These are phyloP conservation scores for Nasturtium officinale DNA, from an alignment of 345 rosid genomes.

Conservation along the genomic window DNA sequence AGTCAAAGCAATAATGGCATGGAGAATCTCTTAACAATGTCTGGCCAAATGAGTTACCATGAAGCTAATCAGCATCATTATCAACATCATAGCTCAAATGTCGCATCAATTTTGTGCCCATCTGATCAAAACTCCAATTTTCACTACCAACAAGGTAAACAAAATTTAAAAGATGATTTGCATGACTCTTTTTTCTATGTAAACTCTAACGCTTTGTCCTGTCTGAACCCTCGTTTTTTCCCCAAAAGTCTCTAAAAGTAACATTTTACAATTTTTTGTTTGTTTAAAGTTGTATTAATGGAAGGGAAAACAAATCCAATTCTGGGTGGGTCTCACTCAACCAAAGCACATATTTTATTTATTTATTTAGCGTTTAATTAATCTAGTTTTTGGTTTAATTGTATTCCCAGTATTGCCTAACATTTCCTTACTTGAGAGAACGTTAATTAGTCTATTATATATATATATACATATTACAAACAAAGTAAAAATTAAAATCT, in stretches of 20 bases:
- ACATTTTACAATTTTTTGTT: background rate
- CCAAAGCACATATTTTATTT: too few species aligned
- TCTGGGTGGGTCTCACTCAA: conserved; percentile 43
- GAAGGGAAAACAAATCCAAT: conserved; percentile 7
- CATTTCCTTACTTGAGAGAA: conserved; percentile 30
- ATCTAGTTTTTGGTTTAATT: conserved; percentile 19
- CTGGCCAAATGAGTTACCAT: conserved; percentile 69
- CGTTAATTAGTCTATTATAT: background rate
- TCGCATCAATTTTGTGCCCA: conserved; percentile 57
- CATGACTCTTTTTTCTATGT: conserved; percentile 34
- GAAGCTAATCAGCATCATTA: conserved; percentile 55
- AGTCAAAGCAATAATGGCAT: conserved; percentile 43
- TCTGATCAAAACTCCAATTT: conserved; percentile 63
- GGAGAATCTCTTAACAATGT: conserved; percentile 53
- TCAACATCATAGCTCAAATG: conserved; percentile 44
- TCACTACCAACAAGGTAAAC: conserved; percentile 74
- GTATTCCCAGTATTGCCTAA: conserved; percentile 20
- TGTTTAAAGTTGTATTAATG: conserved; percentile 25
- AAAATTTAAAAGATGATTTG: conserved; percentile 7
- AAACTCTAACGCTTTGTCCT: conserved; percentile 8
- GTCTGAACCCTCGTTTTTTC: conserved; percentile 43
- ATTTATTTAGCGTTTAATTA: conserved; percentile 13
- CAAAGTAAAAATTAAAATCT: background rate
- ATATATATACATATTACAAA: background rate
- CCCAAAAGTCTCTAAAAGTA: conserved; percentile 36